Percentiles rank a stretch among this genome's conserved stretches.
Evolutionary conservation across 2,329 filamentous ascomycete genomes (phyloP).

Genomic region (Exophiala viscosa): DNA sequence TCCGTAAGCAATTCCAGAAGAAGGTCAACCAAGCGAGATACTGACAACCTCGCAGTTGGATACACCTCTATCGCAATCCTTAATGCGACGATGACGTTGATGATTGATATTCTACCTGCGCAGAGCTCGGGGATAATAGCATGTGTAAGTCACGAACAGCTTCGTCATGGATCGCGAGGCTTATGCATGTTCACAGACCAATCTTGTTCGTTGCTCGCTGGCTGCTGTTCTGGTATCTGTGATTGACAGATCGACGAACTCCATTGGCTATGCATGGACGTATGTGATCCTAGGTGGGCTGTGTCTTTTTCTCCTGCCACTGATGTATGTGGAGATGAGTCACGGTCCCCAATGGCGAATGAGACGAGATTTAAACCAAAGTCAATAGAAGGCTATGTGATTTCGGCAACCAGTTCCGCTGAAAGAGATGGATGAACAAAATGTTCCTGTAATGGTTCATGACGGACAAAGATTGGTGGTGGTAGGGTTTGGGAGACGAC

Average conservation of each 20-base stretch:
- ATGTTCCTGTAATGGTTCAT: too few species aligned
- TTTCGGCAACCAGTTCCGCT: too few species aligned
- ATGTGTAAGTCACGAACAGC: neutral
- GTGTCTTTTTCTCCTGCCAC: slow-evolving; percentile 1
- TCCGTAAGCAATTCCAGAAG: neutral
- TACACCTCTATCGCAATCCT: slow-evolving; percentile 4
- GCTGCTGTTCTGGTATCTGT: slow-evolving; percentile 1
- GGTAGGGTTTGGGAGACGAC: too few species aligned
- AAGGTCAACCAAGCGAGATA: neutral
- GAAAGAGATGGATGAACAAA: too few species aligned
- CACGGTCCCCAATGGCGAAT: neutral
- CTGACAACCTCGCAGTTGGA: neutral
- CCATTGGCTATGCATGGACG: slow-evolving; percentile 1
- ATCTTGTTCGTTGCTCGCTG: slow-evolving; percentile 1
- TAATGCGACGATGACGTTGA: slow-evolving; percentile 5
- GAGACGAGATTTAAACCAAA: too few species aligned
- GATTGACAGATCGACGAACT: neutral
- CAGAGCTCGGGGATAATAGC: slow-evolving; percentile 1
- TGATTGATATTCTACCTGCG: slow-evolving; percentile 2
- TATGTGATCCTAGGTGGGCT: slow-evolving; percentile 2
- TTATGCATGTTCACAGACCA: neutral
- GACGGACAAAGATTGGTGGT: too few species aligned
- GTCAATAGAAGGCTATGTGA: too few species aligned
- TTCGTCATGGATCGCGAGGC: neutral
- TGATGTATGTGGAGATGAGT: slow-evolving; percentile 4